These are phyloP conservation scores for Fusarium tricinctum DNA, from an alignment of 2,329 filamentous ascomycete genomes.

Conservation along the genomic window DNA sequence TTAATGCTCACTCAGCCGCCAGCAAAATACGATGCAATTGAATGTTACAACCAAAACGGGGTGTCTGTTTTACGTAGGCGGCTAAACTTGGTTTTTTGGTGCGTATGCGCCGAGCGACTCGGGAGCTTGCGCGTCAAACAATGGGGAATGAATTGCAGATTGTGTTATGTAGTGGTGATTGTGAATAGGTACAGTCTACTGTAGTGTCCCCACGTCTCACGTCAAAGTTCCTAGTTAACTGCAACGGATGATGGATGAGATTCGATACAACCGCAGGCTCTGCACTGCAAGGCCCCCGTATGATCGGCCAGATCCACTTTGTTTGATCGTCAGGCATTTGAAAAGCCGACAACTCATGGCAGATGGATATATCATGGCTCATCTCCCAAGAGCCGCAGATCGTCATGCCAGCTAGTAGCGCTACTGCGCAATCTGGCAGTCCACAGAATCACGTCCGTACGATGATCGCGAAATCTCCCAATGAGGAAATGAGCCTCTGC, in stretches of 20 bases:
- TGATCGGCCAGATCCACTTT: conserved; percentile 40
- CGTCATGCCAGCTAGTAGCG: conserved; percentile 28
- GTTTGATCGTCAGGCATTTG: conserved; percentile 44
- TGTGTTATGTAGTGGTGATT: conserved; percentile 7
- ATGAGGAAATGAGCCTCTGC: conserved; percentile 31
- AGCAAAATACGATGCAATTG: conserved; percentile 10
- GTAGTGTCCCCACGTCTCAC: conserved; percentile 6
- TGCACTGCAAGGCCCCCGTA: conserved; percentile 22
- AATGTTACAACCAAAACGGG: conserved; percentile 32
- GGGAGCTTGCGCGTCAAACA: conserved; percentile 42
- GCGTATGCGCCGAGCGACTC: conserved; percentile 1
- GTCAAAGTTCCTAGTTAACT: conserved; percentile 16
- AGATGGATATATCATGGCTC: conserved; percentile 1
- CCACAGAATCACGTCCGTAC: conserved; percentile 14
- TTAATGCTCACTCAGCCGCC: conserved; percentile 39
- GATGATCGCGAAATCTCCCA: conserved; percentile 29
- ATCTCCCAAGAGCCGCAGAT: conserved; percentile 30
- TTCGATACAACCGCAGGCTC: conserved; percentile 5
- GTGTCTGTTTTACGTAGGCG: conserved; percentile 10
- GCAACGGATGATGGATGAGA: conserved; percentile 1
- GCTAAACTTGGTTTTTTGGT: conserved; percentile 2
- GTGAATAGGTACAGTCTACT: conserved; percentile 8
- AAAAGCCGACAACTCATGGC: conserved; percentile 30
- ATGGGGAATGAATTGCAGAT: conserved; percentile 22
- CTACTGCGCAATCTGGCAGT: conserved; percentile 16